Percentiles rank a stretch among this genome's conserved stretches.
These are phyloP conservation scores for Paramyrothecium sp. DNA, from an alignment of 2,329 filamentous ascomycete genomes.

Conservation along the genomic window DNA sequence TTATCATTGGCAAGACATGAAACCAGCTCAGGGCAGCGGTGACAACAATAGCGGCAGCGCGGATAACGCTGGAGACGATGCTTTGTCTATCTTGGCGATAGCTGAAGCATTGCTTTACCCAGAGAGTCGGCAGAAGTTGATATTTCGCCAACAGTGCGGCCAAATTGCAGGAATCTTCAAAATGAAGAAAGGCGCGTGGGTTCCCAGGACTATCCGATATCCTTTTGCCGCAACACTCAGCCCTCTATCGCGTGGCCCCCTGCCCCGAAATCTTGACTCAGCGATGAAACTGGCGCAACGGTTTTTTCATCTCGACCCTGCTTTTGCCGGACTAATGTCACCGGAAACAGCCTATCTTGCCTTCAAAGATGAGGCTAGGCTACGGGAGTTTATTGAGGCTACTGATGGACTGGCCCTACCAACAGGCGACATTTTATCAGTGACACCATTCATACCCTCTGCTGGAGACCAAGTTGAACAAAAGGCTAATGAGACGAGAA, in stretches of 20 bases:
- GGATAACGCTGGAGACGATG: slow-evolving; percentile 15
- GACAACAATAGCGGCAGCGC: background rate
- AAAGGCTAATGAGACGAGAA: background rate
- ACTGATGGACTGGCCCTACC: background rate
- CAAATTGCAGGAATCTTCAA: background rate
- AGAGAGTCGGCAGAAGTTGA: slow-evolving; percentile 6
- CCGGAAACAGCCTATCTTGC: background rate
- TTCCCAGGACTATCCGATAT: background rate
- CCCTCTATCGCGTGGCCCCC: background rate
- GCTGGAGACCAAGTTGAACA: background rate
- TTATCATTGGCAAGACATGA: slow-evolving; percentile 9
- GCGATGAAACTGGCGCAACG: slow-evolving; percentile 6
- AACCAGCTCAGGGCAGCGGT: background rate
- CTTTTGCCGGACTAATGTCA: background rate
- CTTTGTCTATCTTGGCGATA: slow-evolving; percentile 9
- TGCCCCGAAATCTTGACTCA: slow-evolving; percentile 5
- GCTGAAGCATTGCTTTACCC: slow-evolving; percentile 1
- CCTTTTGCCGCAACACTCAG: slow-evolving; percentile 5
- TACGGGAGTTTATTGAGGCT: slow-evolving; percentile 2
- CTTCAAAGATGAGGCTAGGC: slow-evolving; percentile 3
- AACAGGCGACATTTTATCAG: slow-evolving; percentile 4
- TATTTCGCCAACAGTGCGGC: slow-evolving; percentile 7
- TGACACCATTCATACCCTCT: background rate
- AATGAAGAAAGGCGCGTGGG: slow-evolving; percentile 1
- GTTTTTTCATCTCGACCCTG: slow-evolving; percentile 3